Evolutionary conservation across 176 grass and related monocot genomes (phyloP), one percentile per base, ranked within the genome.

Genomic region (Raddia distichophylla): DNA sequence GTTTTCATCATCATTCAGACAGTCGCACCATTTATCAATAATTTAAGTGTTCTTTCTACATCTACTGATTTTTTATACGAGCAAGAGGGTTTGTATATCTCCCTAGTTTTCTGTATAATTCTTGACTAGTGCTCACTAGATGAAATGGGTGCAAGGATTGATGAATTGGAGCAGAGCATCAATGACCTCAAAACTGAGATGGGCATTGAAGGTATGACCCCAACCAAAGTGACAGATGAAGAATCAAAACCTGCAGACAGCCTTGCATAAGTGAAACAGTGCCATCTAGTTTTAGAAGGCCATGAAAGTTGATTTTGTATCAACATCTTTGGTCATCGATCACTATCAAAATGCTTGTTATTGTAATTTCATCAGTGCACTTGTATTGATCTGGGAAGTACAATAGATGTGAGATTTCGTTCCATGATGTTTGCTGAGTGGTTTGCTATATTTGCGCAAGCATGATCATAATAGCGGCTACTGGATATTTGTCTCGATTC

Each of bases 151-250:
- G 66, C 61, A 12, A 90, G 82, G 85, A 91, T 97, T 5, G 85
- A 92, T 74, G 87, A 97, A 82, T 14, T 97, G 85, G 94, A 97
- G 67, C 70, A 90, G 58, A 94, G 86, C 73, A 83, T 97, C 60
- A 94, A 89, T 62, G 87, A 86, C 34, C 81, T 97, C 78, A 97
- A 86, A 83, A 80, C 80, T 53, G 94, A 90, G 80, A 90, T 91
- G 62, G 87, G 73, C 16, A 86, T 15, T 44, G 87, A 97, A 16
- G 67, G 82, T 19, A 37, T 78, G 73, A 51, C 63, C 1, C 78
- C 90, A 67, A 63, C 84, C 6, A 89, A 87, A 70, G 44, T 56
- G 3, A 79, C 84, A 46, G 67, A 82, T 69, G 86, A 89, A 47
- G 91, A 92, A 66, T 76, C 75, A 11, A 92, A 90, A 69, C 85